These are phyloP conservation scores for Blastomyces silverae DNA, from an alignment of 2,329 filamentous ascomycete genomes.

Conservation along the genomic window DNA sequence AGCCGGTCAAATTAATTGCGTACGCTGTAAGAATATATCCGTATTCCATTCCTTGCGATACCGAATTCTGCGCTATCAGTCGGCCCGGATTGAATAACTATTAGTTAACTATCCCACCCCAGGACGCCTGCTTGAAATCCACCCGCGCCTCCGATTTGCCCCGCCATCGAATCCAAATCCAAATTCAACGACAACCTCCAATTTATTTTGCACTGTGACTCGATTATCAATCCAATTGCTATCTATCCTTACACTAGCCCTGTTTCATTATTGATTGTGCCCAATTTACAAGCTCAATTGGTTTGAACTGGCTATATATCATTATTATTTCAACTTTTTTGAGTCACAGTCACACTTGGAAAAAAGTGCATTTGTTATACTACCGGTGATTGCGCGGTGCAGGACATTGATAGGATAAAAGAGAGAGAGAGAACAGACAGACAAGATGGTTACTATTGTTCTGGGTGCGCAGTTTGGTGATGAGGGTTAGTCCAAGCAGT, in stretches of 20 bases:
- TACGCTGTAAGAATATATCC: no score
- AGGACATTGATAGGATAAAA: not conserved
- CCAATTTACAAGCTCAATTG: not conserved
- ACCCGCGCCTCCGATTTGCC: not conserved
- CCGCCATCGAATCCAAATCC: slow-evolving; percentile 9
- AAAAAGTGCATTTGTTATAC: not conserved
- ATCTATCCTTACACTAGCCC: not conserved
- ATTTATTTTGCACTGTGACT: not conserved
- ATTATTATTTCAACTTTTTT: not conserved
- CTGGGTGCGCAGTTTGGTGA: slow-evolving; percentile 45
- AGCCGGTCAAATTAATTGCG: no score
- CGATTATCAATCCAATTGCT: not conserved
- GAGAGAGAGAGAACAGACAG: slow-evolving; percentile 3
- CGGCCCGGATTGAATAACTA: no score
- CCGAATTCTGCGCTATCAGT: no score
- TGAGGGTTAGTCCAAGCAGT: slow-evolving; percentile 33
- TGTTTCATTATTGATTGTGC: not conserved
- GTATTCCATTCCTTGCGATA: no score
- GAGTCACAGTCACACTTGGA: not conserved
- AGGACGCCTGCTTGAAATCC: no score
- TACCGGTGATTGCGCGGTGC: not conserved
- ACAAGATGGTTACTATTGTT: slow-evolving; percentile 38
- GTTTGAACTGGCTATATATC: not conserved
- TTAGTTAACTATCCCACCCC: no score
- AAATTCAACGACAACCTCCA: slow-evolving; percentile 1